These are phyloP conservation scores for Sicyos edulis DNA, from an alignment of 306 rosid species.

Conservation along the genomic window DNA sequence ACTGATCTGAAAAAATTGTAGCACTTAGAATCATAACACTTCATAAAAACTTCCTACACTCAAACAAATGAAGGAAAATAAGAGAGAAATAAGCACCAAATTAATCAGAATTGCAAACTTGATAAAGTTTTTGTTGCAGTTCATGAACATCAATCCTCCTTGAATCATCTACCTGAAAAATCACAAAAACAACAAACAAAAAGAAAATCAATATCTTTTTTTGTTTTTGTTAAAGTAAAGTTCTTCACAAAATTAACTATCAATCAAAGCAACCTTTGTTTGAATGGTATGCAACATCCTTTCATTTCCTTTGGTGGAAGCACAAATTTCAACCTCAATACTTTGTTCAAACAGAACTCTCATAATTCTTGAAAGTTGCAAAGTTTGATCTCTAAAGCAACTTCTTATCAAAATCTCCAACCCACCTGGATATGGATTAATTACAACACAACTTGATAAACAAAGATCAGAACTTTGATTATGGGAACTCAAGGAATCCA, in stretches of 20 bases:
- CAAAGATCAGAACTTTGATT: not conserved
- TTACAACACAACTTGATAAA: not conserved
- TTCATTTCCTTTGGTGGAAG: conserved; percentile 30
- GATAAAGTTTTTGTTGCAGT: conserved; percentile 28
- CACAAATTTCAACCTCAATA: conserved; percentile 22
- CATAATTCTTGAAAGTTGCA: conserved; percentile 30
- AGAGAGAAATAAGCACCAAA: not conserved
- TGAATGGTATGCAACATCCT: conserved; percentile 32
- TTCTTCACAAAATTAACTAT: not conserved
- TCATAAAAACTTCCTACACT: not conserved
- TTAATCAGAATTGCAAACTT: conserved; percentile 20
- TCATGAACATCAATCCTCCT: conserved; percentile 24
- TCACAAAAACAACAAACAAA: not conserved
- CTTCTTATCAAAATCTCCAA: conserved; percentile 28
- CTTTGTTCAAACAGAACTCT: conserved; percentile 28
- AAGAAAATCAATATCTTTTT: not conserved
- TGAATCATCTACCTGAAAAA: conserved; percentile 28
- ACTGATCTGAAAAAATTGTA: too few species aligned
- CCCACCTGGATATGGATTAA: conserved; percentile 24
- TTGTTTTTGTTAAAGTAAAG: not conserved
- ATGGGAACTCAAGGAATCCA: not conserved
- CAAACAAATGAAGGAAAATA: not conserved
- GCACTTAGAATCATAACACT: not conserved
- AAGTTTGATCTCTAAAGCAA: not conserved
- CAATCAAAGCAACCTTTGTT: conserved; percentile 26